Evolutionary conservation across 148 eudicot species (phyloP).

Genomic region (Rhododendron ferrugineum): DNA sequence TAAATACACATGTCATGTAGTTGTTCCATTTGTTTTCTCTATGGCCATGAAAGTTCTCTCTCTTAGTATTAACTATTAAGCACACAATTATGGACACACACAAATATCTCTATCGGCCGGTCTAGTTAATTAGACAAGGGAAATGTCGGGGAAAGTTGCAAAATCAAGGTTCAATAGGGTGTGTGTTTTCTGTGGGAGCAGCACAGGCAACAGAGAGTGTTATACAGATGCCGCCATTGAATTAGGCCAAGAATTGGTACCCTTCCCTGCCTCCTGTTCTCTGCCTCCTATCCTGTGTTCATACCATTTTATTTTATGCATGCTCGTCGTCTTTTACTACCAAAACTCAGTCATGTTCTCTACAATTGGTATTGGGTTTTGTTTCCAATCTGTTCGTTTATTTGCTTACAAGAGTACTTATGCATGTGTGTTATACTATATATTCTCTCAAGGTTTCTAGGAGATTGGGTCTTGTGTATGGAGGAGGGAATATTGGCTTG

Average conservation of each 20-base stretch:
- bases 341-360: background rate
- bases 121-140: background rate
- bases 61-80: no score
- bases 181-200: conserved; percentile 61
- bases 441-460: conserved; percentile 29
- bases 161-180: conserved; percentile 46
- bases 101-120: background rate
- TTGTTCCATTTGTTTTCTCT: no score
- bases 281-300: background rate
- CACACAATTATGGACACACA: no score
- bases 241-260: conserved; percentile 50
- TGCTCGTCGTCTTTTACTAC: no score
- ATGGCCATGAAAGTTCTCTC: no score
- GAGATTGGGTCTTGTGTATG: conserved; percentile 57
- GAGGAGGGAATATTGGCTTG: conserved; percentile 66
- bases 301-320: background rate
- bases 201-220: conserved; percentile 45
- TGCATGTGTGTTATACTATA: no score
- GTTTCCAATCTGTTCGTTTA: background rate
- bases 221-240: conserved; percentile 51
- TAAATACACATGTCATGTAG: no score
- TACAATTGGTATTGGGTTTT: background rate
- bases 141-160: background rate
- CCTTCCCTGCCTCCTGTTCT: background rate
- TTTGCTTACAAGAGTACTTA: no score